Evolutionary conservation across 345 rosid species (phyloP).

Genomic region (Erucastrum elatum): DNA sequence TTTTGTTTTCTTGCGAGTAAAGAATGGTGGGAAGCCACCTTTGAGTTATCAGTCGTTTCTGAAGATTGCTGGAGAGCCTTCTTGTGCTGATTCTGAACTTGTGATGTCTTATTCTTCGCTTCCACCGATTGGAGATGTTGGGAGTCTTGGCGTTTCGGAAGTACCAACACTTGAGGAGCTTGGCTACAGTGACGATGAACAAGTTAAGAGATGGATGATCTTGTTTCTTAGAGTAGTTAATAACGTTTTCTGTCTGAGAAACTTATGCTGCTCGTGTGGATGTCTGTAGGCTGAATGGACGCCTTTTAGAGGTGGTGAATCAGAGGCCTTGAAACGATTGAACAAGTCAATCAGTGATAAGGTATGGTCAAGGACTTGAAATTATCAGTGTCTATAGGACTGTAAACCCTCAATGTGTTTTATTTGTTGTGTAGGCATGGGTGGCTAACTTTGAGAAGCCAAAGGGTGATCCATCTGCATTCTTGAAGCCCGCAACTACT

Average conservation of each 20-base stretch:
- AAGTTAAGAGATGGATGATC: constrained; percentile 41
- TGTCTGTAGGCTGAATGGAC: constrained; percentile 54
- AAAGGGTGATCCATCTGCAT: constrained; percentile 91
- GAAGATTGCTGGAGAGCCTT: constrained; percentile 86
- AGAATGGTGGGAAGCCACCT: constrained; percentile 93
- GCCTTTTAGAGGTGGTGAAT: constrained; percentile 90
- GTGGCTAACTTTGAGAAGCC: constrained; percentile 97
- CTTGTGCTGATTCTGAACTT: constrained; percentile 62
- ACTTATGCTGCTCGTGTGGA: not conserved
- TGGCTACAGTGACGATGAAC: constrained; percentile 58
- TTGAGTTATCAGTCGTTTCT: constrained; percentile 80
- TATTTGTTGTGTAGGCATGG: constrained; percentile 60
- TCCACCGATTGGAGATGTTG: constrained; percentile 71
- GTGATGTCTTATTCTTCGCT: constrained; percentile 49
- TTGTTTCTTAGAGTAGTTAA: not conserved
- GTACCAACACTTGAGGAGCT: constrained; percentile 75
- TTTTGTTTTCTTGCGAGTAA: not conserved
- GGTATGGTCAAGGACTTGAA: constrained; percentile 41
- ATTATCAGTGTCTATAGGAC: not conserved
- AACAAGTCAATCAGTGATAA: constrained; percentile 59
- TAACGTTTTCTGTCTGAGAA: not conserved
- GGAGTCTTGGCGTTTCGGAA: constrained; percentile 50
- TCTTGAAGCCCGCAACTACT: constrained; percentile 81
- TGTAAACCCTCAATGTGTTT: not conserved
- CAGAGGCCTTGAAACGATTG: constrained; percentile 72